phyloP scores from a whole-genome alignment of 768 basidiomycete species.

The Jaapia argillacea region DNA sequence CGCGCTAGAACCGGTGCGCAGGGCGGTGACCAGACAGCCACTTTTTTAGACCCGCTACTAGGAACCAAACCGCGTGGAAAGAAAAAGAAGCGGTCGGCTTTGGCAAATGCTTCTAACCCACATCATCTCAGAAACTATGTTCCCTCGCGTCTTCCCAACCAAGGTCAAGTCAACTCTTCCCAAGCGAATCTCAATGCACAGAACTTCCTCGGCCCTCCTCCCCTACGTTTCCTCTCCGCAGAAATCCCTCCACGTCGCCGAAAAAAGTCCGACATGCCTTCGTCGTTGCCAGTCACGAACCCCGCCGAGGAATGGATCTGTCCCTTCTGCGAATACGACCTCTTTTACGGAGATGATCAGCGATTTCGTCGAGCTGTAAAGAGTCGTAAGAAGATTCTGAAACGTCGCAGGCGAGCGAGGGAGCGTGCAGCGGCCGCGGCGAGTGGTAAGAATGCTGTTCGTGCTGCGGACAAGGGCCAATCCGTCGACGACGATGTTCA shows the following conservation, averaged over 20 bases:
- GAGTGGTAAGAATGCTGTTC: slow-evolving; percentile 23
- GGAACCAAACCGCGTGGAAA: slow-evolving; percentile 27
- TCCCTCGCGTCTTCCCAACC: slow-evolving; percentile 63
- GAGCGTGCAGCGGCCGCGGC: slow-evolving; percentile 58
- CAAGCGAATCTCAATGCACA: slow-evolving; percentile 32
- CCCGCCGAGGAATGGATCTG: slow-evolving; percentile 90
- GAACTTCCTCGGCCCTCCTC: slow-evolving; percentile 45
- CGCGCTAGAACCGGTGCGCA: slow-evolving; percentile 20
- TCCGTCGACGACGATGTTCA: slow-evolving; percentile 20
- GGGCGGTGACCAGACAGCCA: slow-evolving; percentile 8
- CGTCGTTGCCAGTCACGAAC: slow-evolving; percentile 31
- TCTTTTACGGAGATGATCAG: slow-evolving; percentile 82
- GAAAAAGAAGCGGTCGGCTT: slow-evolving; percentile 90
- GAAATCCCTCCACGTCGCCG: slow-evolving; percentile 45
- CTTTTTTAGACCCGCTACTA: neutral
- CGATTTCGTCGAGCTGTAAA: slow-evolving; percentile 56
- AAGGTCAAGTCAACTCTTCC: slow-evolving; percentile 25
- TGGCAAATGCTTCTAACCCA: slow-evolving; percentile 91
- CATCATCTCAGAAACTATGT: slow-evolving; percentile 94
- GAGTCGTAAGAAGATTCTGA: slow-evolving; percentile 71
- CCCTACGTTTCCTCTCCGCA: slow-evolving; percentile 59
- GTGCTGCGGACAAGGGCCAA: slow-evolving; percentile 25
- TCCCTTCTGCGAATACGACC: slow-evolving; percentile 83
- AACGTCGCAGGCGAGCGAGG: slow-evolving; percentile 56
- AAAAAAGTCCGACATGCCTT: slow-evolving; percentile 16